Evolutionary conservation across 2,329 filamentous ascomycete species (phyloP).

Genomic region (Alternaria arbusti): DNA sequence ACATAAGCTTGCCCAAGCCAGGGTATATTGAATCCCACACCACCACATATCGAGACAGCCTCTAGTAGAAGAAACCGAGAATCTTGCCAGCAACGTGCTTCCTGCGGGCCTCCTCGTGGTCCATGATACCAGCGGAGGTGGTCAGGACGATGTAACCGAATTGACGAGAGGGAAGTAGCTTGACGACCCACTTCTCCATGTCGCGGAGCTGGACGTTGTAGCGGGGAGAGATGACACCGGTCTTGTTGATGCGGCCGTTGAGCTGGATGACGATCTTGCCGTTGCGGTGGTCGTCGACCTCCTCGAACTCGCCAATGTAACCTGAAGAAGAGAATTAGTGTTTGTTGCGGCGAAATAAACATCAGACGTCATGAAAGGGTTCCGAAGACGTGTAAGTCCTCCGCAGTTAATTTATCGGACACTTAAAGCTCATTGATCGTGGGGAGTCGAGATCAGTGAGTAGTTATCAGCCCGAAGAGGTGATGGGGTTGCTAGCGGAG

Average conservation of each 20-base stretch:
- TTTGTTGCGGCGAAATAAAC: conserved; percentile 96
- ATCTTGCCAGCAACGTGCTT: conserved; percentile 99
- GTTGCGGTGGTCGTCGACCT: conserved; percentile 98
- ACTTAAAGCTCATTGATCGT: conserved; percentile 99
- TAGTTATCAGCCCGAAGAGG: conserved; percentile 99
- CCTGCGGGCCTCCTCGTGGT: conserved; percentile 98
- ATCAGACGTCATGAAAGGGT: conserved; percentile 75
- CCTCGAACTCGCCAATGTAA: conserved; percentile 99
- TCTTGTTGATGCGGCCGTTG: conserved; percentile 99
- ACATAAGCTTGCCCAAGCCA: conserved; percentile 31
- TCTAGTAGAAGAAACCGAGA: conserved; percentile 98
- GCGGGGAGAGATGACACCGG: conserved; percentile 97
- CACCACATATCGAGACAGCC: conserved; percentile 32
- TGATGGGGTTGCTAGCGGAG: conserved; percentile 9
- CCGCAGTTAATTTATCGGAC: conserved; percentile 90
- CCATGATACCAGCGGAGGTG: conserved; percentile 99
- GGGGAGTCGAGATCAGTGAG: conserved; percentile 82
- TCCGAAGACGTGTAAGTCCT: conserved; percentile 98
- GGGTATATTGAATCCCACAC: conserved; percentile 40
- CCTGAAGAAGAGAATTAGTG: conserved; percentile 68
- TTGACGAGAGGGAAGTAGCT: conserved; percentile 98
- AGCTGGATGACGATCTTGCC: conserved; percentile 99
- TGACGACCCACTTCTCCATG: conserved; percentile 99
- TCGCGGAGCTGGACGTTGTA: conserved; percentile 99
- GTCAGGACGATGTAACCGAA: conserved; percentile 99